Evolutionary conservation across 2,329 filamentous ascomycete genomes (phyloP).

Genomic region (Aureobasidium sp.): DNA sequence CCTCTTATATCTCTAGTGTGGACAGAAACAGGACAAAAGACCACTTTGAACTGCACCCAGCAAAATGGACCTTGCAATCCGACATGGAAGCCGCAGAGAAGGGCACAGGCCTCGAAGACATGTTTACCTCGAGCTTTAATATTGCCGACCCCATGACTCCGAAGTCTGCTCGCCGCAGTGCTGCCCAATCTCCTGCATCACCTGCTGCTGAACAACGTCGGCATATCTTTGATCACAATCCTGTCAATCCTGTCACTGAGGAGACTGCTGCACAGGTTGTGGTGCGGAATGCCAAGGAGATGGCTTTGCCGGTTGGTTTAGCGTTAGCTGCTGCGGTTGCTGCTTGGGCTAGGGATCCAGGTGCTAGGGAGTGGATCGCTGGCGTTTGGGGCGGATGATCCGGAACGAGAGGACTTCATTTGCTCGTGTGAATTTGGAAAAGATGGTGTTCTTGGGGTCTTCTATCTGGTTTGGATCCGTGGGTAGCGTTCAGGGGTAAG

Average conservation of each 20-base stretch:
- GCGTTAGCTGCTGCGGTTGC: neutral
- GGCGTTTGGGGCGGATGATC: neutral
- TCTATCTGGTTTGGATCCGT: neutral
- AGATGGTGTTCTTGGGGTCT: neutral
- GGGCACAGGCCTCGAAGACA: slow-evolving; percentile 19
- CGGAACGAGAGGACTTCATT: neutral
- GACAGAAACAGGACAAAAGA: slow-evolving; percentile 14
- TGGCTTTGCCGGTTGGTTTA: slow-evolving; percentile 3
- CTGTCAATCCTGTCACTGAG: neutral
- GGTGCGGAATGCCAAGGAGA: neutral
- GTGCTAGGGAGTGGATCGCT: slow-evolving; percentile 7
- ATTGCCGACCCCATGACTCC: slow-evolving; percentile 11
- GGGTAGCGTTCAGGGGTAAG: no score
- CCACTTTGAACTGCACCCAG: slow-evolving; percentile 8
- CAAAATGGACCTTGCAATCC: slow-evolving; percentile 14
- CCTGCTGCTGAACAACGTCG: neutral
- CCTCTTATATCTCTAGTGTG: slow-evolving; percentile 1
- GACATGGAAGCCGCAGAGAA: slow-evolving; percentile 14
- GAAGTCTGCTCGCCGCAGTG: neutral
- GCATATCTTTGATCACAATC: neutral
- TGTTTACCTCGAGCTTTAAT: slow-evolving; percentile 18
- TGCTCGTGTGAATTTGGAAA: no score
- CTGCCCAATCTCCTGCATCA: neutral
- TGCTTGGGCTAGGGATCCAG: slow-evolving; percentile 9
- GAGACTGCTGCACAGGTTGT: neutral